Base-by-base conservation (phyloP, 371 early-diverging fungal genomes). In the Amoeboaphelidium protococcarum region DNA sequence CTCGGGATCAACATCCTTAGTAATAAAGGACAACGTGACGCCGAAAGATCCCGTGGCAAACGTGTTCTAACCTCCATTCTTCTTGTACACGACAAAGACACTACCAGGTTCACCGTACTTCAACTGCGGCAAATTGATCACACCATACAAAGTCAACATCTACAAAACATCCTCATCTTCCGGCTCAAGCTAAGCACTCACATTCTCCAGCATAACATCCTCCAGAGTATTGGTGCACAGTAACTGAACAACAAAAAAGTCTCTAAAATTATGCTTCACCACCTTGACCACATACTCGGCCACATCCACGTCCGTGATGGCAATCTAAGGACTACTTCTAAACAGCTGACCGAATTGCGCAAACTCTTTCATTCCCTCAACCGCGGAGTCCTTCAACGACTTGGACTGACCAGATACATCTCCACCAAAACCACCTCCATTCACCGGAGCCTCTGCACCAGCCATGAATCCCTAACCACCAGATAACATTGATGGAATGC, bases 1-100 rank as follows among this genome's bases (percentile, higher is more conserved):
- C 27, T 6, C 66, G 26, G 94, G 89, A 58, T 92, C 96, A 58
- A 84, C 86, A 54, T 96, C 96, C 66, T 83, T 86, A 43, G 83
- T 76, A 3, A 78, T 61, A 52, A 87, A 91, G 50, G 79, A 78
- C 45, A 96, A 67, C n/a, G 79, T 75, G 60, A 80, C 80, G 16
- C 76, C 67, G 59, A 90, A 95, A 13, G 37, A 31, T 10, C 37
- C 37, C 6, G 6, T 31, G 6, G 6, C 37, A 31, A 31, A 10
- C 37, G 37, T 6, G 37, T 31, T 31, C 6, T 31, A 10, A 10
- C 10, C 6, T 31, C 10, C 10, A 31, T 31, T 31, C 23, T 3
- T 48, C 50, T 42, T 48, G 23, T 10, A 43, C n/a, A 13, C 4
- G 19, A 46, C 16, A 22, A 2, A 19, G 22, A 46, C 26, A 26